These are phyloP conservation scores for Aechmea fasciata DNA, from an alignment of 176 grass and related monocot species.

Conservation along the genomic window DNA sequence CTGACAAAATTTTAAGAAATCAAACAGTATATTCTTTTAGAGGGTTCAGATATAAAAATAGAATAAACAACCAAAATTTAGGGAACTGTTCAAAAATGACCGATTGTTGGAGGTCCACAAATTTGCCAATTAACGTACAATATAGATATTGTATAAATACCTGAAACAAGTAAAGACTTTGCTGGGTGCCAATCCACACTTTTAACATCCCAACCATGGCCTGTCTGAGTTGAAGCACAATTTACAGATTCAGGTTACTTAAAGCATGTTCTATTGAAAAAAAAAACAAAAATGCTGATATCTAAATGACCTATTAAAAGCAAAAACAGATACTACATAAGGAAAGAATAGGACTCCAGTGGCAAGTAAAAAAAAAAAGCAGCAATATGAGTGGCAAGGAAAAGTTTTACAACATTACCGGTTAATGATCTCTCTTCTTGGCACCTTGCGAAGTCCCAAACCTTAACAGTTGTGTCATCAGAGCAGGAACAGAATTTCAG, in stretches of 20 bases:
- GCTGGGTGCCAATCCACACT: slow-evolving; percentile 97
- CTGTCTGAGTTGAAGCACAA: slow-evolving; percentile 80
- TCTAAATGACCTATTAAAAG: background rate
- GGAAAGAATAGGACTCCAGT: too few relatives aligned
- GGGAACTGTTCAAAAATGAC: too few relatives aligned
- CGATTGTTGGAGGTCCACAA: too few relatives aligned
- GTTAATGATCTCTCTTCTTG: slow-evolving; percentile 98
- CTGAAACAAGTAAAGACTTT: slow-evolving; percentile 95
- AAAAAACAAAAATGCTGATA: background rate
- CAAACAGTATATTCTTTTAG: too few relatives aligned
- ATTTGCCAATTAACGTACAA: too few relatives aligned
- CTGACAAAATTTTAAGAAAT: too few relatives aligned
- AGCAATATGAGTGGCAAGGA: too few relatives aligned
- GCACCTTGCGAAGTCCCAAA: slow-evolving; percentile 99
- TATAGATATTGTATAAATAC: slow-evolving; percentile 19
- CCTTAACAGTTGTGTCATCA: slow-evolving; percentile 92
- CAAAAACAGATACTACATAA: background rate
- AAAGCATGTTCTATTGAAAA: background rate
- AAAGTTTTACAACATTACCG: slow-evolving; percentile 76
- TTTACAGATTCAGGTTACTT: slow-evolving; percentile 53
- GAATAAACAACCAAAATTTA: background rate
- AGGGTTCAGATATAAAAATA: slow-evolving; percentile 4
- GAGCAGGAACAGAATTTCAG: slow-evolving; percentile 99
- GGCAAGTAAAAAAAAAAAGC: too few relatives aligned
- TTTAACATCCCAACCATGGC: slow-evolving; percentile 99